Base-by-base conservation (phyloP, 2,329 filamentous ascomycete genomes). In the Penicillium verrucosum region DNA sequence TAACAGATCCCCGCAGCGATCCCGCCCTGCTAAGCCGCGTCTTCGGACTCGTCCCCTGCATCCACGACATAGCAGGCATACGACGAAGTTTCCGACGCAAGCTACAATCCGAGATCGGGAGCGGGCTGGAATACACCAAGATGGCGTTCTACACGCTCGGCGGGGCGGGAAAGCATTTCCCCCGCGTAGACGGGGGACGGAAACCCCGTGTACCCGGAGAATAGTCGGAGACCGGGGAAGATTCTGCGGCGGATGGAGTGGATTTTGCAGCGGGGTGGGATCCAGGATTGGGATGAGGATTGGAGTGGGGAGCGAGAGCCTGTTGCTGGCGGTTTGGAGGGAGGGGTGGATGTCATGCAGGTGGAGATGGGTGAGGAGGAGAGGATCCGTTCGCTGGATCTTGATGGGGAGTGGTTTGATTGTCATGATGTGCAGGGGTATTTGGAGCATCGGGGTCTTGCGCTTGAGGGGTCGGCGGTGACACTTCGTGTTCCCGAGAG, bases 361-460 rank as follows among this genome's bases (percentile, higher is more conserved):
- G 29, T 30, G 29, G 4, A 32, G 30, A 32, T 32, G 18, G 23
- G 54, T 9, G 56, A 64, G n/a, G 61, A 70, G 14, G 65, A 73
- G 36, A 58, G 67, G n/a, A 60, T 73, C 18, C 68, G 67, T 5
- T 57, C 86, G 8, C 80, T 82, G 1, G 88, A 85, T 0, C 89
- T 87, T 59, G 82, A 88, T 57, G 89, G 89, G 5, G 84, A 89
- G 49, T 94, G 90, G 78, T 89, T 89, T 63, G 89, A 94, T 67
- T 77, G 85, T 0, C 82, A 89, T 57, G 90, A 94, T 69, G 86
- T 92, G 0, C 88, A 94, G 71, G 80, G 83, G 12, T 94, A 92
- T 68, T 75, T 95, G 16, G 58, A 61, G 46, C 38, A 64, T 16
- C 68, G 67, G 37, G 73, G 73, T 1, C 58, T 76, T 23, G 61